These are phyloP conservation scores for Phytophthora multivora DNA, from an alignment of 352 stramenopile genomes.

Conservation along the genomic window DNA sequence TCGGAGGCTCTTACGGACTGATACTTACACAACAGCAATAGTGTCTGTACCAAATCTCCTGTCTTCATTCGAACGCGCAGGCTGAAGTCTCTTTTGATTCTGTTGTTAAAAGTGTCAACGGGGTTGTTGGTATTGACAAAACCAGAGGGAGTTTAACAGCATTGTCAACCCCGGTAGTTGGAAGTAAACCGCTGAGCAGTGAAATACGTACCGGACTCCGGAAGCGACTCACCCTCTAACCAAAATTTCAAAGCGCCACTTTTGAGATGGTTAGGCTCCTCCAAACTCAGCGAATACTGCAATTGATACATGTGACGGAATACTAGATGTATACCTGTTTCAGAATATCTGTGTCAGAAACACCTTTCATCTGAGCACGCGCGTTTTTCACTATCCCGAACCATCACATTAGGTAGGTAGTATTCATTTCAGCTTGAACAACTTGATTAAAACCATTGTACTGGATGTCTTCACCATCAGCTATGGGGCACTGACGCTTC, in stretches of 20 bases:
- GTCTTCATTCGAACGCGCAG: not conserved
- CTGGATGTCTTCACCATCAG: constrained; percentile 10
- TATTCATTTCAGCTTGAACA: not conserved
- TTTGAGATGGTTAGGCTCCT: not conserved
- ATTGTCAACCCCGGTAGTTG: not conserved
- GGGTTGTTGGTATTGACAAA: constrained; percentile 3
- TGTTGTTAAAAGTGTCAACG: not conserved
- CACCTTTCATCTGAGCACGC: not conserved
- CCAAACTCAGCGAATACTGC: not conserved
- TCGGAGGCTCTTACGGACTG: not conserved
- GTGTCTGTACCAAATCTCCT: not conserved
- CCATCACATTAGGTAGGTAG: constrained; percentile 16
- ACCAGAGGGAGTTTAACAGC: not conserved
- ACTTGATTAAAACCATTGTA: constrained; percentile 12
- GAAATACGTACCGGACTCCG: too few relatives aligned
- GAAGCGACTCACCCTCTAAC: not conserved
- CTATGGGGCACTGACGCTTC: constrained; percentile 9
- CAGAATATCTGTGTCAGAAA: too few relatives aligned
- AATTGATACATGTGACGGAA: not conserved
- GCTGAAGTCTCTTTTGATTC: constrained; percentile 1
- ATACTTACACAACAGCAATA: not conserved
- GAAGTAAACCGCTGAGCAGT: too few relatives aligned
- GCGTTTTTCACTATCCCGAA: constrained; percentile 23
- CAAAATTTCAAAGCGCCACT: too few relatives aligned
- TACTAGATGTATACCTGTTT: too few relatives aligned